Evolutionary conservation across 495 filamentous ascomycete species (phyloP).

Genomic region (Penicillium simplicissimum): DNA sequence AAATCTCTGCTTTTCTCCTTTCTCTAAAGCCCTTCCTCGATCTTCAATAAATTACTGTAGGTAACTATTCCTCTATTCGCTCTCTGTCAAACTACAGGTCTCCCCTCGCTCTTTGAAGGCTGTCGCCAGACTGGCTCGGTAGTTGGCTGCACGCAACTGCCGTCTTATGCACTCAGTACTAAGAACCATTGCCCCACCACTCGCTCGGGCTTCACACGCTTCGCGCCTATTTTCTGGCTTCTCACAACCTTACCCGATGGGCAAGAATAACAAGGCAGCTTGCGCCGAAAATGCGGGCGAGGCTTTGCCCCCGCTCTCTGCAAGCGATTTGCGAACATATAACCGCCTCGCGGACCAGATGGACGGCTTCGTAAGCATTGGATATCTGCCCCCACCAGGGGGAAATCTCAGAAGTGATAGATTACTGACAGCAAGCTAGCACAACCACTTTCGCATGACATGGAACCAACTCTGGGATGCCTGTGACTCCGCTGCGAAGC

Average conservation of each 20-base stretch:
- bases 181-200: constrained; percentile 9
- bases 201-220: constrained; percentile 8
- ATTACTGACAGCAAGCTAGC: constrained; percentile 42
- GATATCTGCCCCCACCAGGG: neutral
- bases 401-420: neutral
- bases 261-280: constrained; percentile 6
- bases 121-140: constrained; percentile 11
- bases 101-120: neutral
- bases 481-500: constrained; percentile 48
- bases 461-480: constrained; percentile 71
- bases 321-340: constrained; percentile 61
- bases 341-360: constrained; percentile 77
- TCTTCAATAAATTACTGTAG: too few relatives aligned
- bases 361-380: constrained; percentile 64
- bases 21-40: neutral
- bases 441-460: constrained; percentile 72
- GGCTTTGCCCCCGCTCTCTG: constrained; percentile 45
- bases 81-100: neutral
- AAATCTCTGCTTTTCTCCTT: constrained; percentile 25
- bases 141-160: constrained; percentile 19
- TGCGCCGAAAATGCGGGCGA: constrained; percentile 4
- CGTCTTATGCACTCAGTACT: constrained; percentile 24
- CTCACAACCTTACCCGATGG: constrained; percentile 5
- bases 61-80: neutral
- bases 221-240: constrained; percentile 6